phyloP scores from a whole-genome alignment of 2,329 filamentous ascomycete species.

The Diaporthe batatas region DNA sequence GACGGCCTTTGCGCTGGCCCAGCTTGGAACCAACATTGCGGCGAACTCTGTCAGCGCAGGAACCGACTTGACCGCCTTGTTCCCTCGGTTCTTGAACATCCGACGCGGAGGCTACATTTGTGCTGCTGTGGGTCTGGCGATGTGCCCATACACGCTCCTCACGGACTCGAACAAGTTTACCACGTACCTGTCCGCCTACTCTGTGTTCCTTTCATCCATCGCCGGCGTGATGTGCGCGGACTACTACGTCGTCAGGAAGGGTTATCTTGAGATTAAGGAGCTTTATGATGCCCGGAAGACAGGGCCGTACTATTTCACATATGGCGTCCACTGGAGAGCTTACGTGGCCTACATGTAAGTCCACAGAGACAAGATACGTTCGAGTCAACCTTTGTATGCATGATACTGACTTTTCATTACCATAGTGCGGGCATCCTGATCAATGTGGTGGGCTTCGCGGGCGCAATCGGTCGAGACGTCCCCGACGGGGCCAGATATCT shows the following conservation, averaged over 20 bases:
- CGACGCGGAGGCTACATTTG: conserved; percentile 90
- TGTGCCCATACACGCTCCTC: conserved; percentile 89
- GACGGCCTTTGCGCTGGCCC: conserved; percentile 79
- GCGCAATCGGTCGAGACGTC: conserved; percentile 78
- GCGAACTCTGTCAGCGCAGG: conserved; percentile 88
- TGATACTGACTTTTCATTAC: background rate
- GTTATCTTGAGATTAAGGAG: conserved; percentile 82
- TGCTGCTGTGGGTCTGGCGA: conserved; percentile 81
- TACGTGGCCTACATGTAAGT: conserved; percentile 80
- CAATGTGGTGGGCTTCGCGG: conserved; percentile 92
- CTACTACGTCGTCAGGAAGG: conserved; percentile 88
- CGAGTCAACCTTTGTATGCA: background rate
- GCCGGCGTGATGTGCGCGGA: conserved; percentile 91
- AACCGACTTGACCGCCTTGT: conserved; percentile 83
- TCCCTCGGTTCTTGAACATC: conserved; percentile 86
- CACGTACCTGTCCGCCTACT: conserved; percentile 91
- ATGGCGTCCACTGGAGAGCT: conserved; percentile 84
- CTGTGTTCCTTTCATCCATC: conserved; percentile 93
- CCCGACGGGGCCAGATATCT: conserved; percentile 86
- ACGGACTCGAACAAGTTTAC: conserved; percentile 85
- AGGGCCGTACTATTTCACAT: conserved; percentile 80
- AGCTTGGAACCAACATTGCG: conserved; percentile 88
- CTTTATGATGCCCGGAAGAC: conserved; percentile 79
- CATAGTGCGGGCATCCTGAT: conserved; percentile 78
- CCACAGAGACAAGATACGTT: too few species aligned